phyloP scores from a whole-genome alignment of 441 rosid species.

The Gossypium schwendimanii region DNA sequence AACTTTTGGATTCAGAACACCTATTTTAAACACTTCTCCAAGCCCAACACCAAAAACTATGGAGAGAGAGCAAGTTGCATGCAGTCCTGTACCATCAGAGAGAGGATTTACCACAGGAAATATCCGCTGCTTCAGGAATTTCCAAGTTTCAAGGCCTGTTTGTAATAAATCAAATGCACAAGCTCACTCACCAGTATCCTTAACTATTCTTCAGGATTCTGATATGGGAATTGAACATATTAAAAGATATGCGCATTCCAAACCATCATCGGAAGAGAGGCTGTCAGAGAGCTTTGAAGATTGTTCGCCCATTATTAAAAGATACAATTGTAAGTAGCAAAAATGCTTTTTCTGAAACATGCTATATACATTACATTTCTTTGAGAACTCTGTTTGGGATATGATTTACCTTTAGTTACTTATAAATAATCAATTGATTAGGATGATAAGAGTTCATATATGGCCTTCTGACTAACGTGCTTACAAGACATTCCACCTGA shows the following conservation, averaged over 20 bases:
- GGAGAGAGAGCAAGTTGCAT: constrained; percentile 25
- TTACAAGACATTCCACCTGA: background rate
- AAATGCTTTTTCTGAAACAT: constrained; percentile 2
- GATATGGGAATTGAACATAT: background rate
- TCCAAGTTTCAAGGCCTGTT: constrained; percentile 28
- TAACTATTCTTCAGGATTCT: constrained; percentile 12
- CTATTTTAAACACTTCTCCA: constrained; percentile 33
- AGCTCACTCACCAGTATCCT: constrained; percentile 47
- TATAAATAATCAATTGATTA: background rate
- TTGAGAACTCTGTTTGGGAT: background rate
- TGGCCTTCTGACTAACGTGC: background rate
- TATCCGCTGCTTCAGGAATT: constrained; percentile 42
- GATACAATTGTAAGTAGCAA: constrained; percentile 25
- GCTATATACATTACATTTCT: background rate
- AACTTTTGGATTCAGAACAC: constrained; percentile 45
- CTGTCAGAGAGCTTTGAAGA: constrained; percentile 43
- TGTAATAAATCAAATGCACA: constrained; percentile 30
- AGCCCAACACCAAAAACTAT: constrained; percentile 38
- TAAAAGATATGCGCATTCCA: background rate
- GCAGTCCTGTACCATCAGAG: constrained; percentile 33
- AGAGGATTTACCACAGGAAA: constrained; percentile 25
- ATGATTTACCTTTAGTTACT: background rate
- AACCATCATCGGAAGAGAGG: constrained; percentile 43
- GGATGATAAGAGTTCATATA: background rate
- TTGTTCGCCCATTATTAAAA: constrained; percentile 31